Conservation (phyloP, 371 early-diverging fungal genomes). For the Mucor saturninus region DNA sequence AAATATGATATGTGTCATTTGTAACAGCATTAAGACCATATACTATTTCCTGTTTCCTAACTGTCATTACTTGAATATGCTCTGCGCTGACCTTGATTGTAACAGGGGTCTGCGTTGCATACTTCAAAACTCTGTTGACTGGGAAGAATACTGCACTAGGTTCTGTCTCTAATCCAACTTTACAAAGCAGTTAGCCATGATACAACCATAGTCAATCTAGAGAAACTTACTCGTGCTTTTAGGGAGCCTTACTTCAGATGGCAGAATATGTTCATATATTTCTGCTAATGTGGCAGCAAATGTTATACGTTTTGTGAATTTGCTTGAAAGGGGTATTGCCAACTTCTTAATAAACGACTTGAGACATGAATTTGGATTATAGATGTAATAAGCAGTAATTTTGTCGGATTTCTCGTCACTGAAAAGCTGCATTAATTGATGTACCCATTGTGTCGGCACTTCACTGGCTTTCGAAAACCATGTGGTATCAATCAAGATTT, state of each 20-base stretch:
- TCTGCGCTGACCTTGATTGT: constrained; percentile 80
- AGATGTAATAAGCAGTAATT: constrained; percentile 59
- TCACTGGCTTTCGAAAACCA: constrained; percentile 77
- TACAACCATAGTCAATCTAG: neutral
- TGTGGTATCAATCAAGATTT: constrained; percentile 80
- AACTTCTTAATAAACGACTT: constrained; percentile 64
- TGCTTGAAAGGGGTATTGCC: constrained; percentile 51
- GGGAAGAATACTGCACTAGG: constrained; percentile 60
- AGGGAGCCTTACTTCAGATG: constrained; percentile 75
- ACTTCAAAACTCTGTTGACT: constrained; percentile 62
- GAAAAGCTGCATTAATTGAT: constrained; percentile 70
- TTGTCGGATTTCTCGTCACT: constrained; percentile 62
- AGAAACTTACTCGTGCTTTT: constrained; percentile 58
- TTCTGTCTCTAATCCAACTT: constrained; percentile 67
- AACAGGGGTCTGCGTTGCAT: constrained; percentile 67
- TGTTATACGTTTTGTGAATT: constrained; percentile 59
- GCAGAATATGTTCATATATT: constrained; percentile 67
- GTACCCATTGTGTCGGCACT: constrained; percentile 72
- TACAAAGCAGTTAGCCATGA: neutral
- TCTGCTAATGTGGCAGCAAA: constrained; percentile 71
- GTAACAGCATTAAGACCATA: constrained; percentile 67
- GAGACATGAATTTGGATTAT: constrained; percentile 78
- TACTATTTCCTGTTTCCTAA: constrained; percentile 64
- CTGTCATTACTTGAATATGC: constrained; percentile 75
- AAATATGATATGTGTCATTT: constrained; percentile 86